phyloP scores from a whole-genome alignment of 345 rosid species.

The Angophora floribunda region DNA sequence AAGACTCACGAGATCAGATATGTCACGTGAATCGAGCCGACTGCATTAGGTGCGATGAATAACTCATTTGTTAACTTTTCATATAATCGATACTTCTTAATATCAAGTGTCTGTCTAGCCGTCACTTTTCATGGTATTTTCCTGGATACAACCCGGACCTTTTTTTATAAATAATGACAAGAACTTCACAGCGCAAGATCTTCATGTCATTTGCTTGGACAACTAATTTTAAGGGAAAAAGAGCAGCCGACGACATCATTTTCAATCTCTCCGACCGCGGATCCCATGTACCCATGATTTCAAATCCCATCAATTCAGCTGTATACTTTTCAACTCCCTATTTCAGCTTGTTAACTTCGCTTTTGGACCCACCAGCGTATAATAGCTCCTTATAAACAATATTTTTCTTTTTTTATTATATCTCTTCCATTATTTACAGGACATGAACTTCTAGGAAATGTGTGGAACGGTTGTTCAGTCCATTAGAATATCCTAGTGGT shows the following conservation, averaged over 20 bases:
- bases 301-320: background rate
- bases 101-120: background rate
- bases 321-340: background rate
- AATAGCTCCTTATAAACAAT: background rate
- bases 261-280: background rate
- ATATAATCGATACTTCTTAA: background rate
- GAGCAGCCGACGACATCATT: background rate
- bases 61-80: background rate
- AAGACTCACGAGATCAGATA: background rate
- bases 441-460: background rate
- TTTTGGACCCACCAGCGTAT: background rate
- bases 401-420: background rate
- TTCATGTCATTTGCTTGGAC: background rate
- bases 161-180: background rate
- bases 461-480: background rate
- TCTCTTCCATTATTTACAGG: background rate
- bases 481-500: background rate
- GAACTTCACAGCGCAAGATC: background rate
- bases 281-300: background rate
- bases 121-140: background rate
- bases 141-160: background rate
- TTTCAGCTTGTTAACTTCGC: background rate
- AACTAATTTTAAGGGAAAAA: background rate
- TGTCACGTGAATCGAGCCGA: background rate
- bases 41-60: background rate